Percentiles rank a stretch among this genome's conserved stretches.
These are phyloP conservation scores for Lachancea sp. DNA, from an alignment of 805 yeast genomes.

Conservation along the genomic window DNA sequence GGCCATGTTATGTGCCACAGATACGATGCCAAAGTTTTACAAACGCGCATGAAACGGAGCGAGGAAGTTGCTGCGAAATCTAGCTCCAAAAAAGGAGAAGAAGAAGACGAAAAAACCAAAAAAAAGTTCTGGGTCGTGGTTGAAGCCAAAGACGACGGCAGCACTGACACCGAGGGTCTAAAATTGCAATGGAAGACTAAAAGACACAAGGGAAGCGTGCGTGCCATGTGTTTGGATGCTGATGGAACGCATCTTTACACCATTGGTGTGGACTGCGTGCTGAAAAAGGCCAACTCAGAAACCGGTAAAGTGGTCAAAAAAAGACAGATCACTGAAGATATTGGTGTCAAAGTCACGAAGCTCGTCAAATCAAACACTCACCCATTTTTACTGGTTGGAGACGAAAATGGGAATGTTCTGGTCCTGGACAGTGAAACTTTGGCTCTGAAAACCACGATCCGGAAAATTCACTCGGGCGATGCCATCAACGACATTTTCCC, in stretches of 20 bases:
- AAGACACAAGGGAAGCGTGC: slow-evolving; percentile 84
- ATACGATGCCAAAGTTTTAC: slow-evolving; percentile 48
- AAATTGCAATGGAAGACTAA: slow-evolving; percentile 69
- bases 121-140: slow-evolving; percentile 7
- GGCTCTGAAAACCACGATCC: slow-evolving; percentile 42
- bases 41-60: slow-evolving; percentile 19
- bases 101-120: background rate
- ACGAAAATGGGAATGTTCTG: slow-evolving; percentile 63
- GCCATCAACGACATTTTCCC: slow-evolving; percentile 69
- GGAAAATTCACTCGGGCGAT: slow-evolving; percentile 61
- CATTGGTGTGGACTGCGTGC: slow-evolving; percentile 71
- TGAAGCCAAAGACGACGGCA: slow-evolving; percentile 5
- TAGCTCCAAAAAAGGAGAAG: slow-evolving; percentile 20
- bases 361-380: slow-evolving; percentile 32
- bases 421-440: slow-evolving; percentile 56
- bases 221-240: slow-evolving; percentile 59
- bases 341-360: slow-evolving; percentile 30
- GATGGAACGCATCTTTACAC: slow-evolving; percentile 50
- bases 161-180: slow-evolving; percentile 21
- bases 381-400: slow-evolving; percentile 47
- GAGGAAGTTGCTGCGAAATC: slow-evolving; percentile 10
- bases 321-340: slow-evolving; percentile 19
- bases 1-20: slow-evolving; percentile 63
- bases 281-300: slow-evolving; percentile 64
- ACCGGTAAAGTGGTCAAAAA: slow-evolving; percentile 74